A percentile compares a stretch with the other conserved stretches of the same genome.
These are phyloP conservation scores for Meredithiella fracta DNA, from an alignment of 2,329 filamentous ascomycete species.

Conservation along the genomic window DNA sequence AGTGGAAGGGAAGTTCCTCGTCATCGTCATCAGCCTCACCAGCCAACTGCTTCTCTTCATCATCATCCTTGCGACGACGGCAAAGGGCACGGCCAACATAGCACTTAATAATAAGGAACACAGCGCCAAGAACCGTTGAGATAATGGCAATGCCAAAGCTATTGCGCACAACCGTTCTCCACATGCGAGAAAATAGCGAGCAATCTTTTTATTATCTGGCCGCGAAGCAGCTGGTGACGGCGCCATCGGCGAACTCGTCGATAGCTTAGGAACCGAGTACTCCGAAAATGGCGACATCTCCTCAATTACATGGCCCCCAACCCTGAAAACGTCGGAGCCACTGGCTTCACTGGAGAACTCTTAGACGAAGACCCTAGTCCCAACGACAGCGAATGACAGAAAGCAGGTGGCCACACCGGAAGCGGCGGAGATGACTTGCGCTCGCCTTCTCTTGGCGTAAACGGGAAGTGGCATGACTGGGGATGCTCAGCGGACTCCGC, in stretches of 20 bases:
- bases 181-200: neutral
- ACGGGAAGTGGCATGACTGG: constrained; percentile 11
- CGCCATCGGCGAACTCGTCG: neutral
- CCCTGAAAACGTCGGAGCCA: neutral
- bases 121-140: neutral
- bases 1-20: neutral
- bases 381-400: constrained; percentile 1
- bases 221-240: neutral
- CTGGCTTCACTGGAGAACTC: neutral
- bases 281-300: neutral
- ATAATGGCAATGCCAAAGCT: neutral
- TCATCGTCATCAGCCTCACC: neutral
- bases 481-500: neutral
- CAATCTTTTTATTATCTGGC: neutral
- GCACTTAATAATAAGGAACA: neutral
- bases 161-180: neutral
- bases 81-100: neutral
- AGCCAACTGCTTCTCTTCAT: constrained; percentile 4
- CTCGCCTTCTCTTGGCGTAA: neutral
- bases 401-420: constrained; percentile 13
- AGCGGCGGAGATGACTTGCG: neutral
- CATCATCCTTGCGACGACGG: neutral
- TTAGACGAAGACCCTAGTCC: neutral
- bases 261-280: neutral
- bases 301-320: neutral